Conservation (phyloP, 202 grass and related monocot genomes). For the Cymbopogon flexuosus region DNA sequence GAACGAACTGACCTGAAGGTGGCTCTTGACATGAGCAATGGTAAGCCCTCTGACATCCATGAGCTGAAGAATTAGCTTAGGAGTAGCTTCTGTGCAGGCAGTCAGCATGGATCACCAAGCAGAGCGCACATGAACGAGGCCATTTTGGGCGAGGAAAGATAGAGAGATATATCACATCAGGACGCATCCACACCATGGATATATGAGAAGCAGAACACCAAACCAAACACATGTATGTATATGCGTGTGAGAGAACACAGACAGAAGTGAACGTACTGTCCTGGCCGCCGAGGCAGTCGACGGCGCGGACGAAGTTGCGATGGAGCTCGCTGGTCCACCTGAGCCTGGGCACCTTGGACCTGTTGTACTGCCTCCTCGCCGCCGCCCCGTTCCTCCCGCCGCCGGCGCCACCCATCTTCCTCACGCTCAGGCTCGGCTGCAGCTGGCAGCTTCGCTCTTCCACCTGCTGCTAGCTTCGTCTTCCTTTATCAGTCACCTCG, state of each 20-base stretch:
- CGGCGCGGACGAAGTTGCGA: slow-evolving; percentile 63
- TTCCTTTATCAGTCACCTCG: background rate
- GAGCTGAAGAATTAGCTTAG: slow-evolving; percentile 66
- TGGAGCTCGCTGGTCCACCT: slow-evolving; percentile 88
- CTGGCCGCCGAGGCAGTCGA: slow-evolving; percentile 68
- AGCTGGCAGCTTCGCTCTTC: background rate
- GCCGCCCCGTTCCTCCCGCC: slow-evolving; percentile 29
- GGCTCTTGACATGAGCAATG: slow-evolving; percentile 76
- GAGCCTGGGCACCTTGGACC: slow-evolving; percentile 65
- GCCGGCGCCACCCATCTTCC: background rate
- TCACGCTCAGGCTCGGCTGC: background rate
- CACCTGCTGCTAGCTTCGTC: background rate
- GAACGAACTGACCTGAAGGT: slow-evolving; percentile 52
- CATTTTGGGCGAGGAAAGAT: background rate
- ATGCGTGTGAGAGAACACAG: background rate
- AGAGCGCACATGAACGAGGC: background rate
- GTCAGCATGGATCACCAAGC: background rate
- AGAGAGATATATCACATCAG: background rate
- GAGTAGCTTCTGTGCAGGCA: slow-evolving; percentile 42
- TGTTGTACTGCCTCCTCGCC: slow-evolving; percentile 70
- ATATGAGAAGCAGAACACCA: background rate
- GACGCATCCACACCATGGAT: background rate
- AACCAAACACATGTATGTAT: background rate
- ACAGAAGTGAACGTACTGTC: slow-evolving; percentile 47
- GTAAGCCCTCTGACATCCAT: slow-evolving; percentile 58